These are phyloP conservation scores for Fusarium beomiforme DNA, from an alignment of 2,329 filamentous ascomycete genomes.

Conservation along the genomic window DNA sequence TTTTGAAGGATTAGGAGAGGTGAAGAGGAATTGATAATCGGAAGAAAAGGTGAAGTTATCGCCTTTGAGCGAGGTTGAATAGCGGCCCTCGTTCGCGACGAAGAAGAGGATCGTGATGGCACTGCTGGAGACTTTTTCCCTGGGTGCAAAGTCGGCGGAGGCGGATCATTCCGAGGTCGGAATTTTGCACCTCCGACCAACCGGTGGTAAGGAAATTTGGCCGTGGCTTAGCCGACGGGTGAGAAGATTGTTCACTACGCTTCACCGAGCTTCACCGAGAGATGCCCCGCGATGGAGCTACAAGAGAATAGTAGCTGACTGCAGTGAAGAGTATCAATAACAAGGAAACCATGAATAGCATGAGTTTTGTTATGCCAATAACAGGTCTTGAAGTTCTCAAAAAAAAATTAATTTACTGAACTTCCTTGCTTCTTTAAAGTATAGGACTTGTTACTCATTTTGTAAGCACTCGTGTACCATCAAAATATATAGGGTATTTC, in stretches of 20 bases:
- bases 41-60: conserved; percentile 18
- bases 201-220: conserved; percentile 10
- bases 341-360: no score
- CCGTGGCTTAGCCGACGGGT: conserved; percentile 40
- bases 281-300: conserved; percentile 6
- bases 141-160: conserved; percentile 27
- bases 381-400: no score
- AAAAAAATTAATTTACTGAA: not conserved
- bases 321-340: not conserved
- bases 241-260: not conserved
- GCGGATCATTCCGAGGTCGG: conserved; percentile 44
- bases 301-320: not conserved
- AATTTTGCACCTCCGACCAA: conserved; percentile 45
- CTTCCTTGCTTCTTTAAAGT: rapidly evolving
- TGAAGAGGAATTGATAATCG: not conserved
- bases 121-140: conserved; percentile 43
- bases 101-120: conserved; percentile 35
- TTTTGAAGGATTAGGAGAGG: conserved; percentile 34
- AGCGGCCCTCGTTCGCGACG: conserved; percentile 41
- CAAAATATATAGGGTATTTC: not conserved
- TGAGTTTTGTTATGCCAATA: not conserved
- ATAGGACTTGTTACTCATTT: not conserved
- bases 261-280: conserved; percentile 2
- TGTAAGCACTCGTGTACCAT: not conserved
- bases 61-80: conserved; percentile 35